These are phyloP conservation scores for Phaeosphaeriaceae sp. DNA, from an alignment of 2,329 filamentous ascomycete genomes.

Conservation along the genomic window DNA sequence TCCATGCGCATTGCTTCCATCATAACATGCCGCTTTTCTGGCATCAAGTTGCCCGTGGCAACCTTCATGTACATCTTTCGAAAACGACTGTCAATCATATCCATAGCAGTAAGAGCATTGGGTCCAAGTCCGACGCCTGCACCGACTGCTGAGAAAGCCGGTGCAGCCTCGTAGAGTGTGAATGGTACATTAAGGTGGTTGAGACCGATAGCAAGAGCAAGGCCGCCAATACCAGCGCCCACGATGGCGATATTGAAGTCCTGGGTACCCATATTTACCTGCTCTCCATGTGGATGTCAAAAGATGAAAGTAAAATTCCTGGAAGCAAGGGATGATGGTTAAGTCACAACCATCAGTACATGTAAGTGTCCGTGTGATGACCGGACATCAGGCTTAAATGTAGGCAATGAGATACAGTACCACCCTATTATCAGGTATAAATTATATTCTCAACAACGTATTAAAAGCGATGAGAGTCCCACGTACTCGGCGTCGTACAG, in stretches of 20 bases:
- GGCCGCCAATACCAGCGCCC: conserved; percentile 37
- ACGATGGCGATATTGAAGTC: conserved; percentile 21
- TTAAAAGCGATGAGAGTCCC: not conserved
- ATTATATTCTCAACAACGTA: not conserved
- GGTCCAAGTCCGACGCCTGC: conserved; percentile 47
- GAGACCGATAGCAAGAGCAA: conserved; percentile 35
- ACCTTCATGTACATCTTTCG: conserved; percentile 48
- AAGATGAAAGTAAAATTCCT: not conserved
- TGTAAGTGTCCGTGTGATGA: not conserved
- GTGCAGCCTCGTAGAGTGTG: conserved; percentile 36
- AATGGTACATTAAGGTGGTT: conserved; percentile 27
- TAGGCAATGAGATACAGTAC: not conserved
- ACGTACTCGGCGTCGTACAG: not conserved
- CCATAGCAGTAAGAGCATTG: conserved; percentile 52
- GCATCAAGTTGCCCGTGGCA: conserved; percentile 48
- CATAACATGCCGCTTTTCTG: conserved; percentile 48
- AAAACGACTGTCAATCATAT: conserved; percentile 50
- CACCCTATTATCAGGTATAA: not conserved
- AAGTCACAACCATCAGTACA: not conserved
- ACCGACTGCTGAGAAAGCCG: conserved; percentile 31
- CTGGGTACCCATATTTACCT: not conserved
- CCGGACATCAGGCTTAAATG: no score
- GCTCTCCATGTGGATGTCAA: not conserved
- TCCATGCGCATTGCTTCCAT: conserved; percentile 52
- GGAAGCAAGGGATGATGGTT: not conserved